Evolutionary conservation across 306 rosid species (phyloP), one percentile per base, ranked within the genome.

Genomic region (Arachis stenosperma): DNA sequence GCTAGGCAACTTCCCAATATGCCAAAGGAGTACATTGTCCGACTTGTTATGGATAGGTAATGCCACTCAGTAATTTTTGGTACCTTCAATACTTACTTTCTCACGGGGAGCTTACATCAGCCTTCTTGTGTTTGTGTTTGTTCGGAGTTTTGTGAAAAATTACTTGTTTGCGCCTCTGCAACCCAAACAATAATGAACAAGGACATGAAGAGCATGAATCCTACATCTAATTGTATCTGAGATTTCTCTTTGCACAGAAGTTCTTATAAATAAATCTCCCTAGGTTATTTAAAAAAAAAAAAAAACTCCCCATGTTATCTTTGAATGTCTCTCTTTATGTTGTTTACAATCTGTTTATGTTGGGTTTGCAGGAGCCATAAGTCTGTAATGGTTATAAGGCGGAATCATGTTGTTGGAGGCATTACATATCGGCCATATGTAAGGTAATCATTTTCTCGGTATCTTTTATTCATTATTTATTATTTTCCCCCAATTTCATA

Each of bases 11-110:
- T 94, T 61, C 97, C 99, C 33, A 94, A 94, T 82, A 91, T 94
- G 99, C 97, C 97, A n/a, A 94, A 94, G 85, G 99, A 94, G 87
- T 94, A 94, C 84, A 94, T 94, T 79, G 96, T 94, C 47, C 97
- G 97, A 14, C 97, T 94, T 80, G 95, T 94, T 67, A 91, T 94
- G 97, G 99, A 94, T 77, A 94, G 97, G 99, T 94, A 88, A 75
- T 75, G 53, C 30, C 58, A 62, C 11, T 9, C 27, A 58, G 57
- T 69, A 39, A 53, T 67, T 73, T 50, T 43, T 33, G 39, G 48
- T 70, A 55, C 42, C 68, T 7, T n/a, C 46, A 15, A 2, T 67
- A 29, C 52, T 70, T 63, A 70, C 68, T 64, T 58, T 56, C 46
- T n/a, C 27, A n/a, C 7, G 29, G 22, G 59, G 43, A 22, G 65